Conservation (phyloP, 352 stramenopile genomes). For the Globisporangium alternatum region DNA sequence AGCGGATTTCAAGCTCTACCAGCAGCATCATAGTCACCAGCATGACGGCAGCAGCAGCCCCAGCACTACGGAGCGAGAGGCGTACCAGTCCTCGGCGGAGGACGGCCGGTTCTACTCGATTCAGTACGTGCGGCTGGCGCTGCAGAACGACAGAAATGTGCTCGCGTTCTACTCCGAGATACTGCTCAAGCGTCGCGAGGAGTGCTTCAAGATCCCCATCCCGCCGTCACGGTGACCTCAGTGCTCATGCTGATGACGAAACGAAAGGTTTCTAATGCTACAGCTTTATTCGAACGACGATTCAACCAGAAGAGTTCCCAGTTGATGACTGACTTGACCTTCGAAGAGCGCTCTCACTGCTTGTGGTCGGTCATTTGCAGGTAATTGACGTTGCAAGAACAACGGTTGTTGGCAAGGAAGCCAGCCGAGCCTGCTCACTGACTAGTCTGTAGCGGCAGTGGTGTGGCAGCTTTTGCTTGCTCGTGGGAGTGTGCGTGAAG, state of each 20-base stretch:
- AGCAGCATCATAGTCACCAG: conserved; percentile 15
- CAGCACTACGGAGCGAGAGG: conserved; percentile 19
- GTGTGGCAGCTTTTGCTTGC: too few relatives aligned
- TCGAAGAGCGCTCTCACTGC: too few relatives aligned
- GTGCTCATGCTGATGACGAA: neutral
- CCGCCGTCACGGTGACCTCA: conserved; percentile 14
- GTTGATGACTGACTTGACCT: too few relatives aligned
- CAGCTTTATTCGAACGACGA: too few relatives aligned
- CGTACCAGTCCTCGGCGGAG: conserved; percentile 28
- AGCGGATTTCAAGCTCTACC: conserved; percentile 3
- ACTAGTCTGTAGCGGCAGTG: too few relatives aligned
- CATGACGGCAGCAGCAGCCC: conserved; percentile 17
- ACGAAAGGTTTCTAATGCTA: too few relatives aligned
- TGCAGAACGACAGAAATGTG: conserved; percentile 36
- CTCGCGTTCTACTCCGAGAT: conserved; percentile 45
- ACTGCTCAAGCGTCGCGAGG: conserved; percentile 44
- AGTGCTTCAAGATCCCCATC: conserved; percentile 35
- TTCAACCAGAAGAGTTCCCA: too few relatives aligned
- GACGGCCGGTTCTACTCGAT: conserved; percentile 38
- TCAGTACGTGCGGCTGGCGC: conserved; percentile 27
- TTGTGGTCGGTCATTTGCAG: too few relatives aligned
- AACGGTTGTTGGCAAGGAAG: too few relatives aligned
- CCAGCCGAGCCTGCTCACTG: too few relatives aligned
- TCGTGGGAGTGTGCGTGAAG: too few relatives aligned
- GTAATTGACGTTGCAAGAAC: too few relatives aligned